These are phyloP conservation scores for Cryptococcus deneoformans DNA, from an alignment of 1,284 basidiomycete species.

Conservation along the genomic window DNA sequence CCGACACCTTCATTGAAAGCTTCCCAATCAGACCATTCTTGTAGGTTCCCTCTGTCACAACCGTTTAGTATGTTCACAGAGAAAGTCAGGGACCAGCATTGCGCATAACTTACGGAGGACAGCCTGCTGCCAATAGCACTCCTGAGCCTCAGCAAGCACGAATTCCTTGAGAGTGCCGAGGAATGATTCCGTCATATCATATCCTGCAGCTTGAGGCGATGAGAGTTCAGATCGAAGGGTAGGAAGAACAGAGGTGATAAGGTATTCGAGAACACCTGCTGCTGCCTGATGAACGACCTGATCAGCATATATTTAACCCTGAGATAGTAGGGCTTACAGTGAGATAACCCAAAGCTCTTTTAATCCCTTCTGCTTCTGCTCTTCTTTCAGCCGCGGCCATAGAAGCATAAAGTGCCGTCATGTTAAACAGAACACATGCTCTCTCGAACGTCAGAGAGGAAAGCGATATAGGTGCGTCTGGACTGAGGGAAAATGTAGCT, in stretches of 20 bases:
- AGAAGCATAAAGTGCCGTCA: slow-evolving; percentile 71
- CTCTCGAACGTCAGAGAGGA: slow-evolving; percentile 77
- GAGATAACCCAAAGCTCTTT: slow-evolving; percentile 64
- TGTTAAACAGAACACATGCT: slow-evolving; percentile 73
- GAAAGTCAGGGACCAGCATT: slow-evolving; percentile 27
- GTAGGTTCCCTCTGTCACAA: slow-evolving; percentile 53
- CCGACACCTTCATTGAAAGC: slow-evolving; percentile 70
- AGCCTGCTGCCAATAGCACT: slow-evolving; percentile 95
- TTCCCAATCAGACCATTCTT: slow-evolving; percentile 86
- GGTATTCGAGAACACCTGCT: slow-evolving; percentile 69
- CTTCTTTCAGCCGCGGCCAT: slow-evolving; percentile 57
- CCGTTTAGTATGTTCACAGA: slow-evolving; percentile 4
- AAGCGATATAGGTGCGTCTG: slow-evolving; percentile 61
- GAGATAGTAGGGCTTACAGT: slow-evolving; percentile 56
- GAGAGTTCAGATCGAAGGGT: slow-evolving; percentile 57
- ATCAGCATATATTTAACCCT: neutral
- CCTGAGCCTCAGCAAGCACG: slow-evolving; percentile 92
- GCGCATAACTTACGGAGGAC: slow-evolving; percentile 62
- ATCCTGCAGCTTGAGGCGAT: slow-evolving; percentile 39
- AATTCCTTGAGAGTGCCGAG: slow-evolving; percentile 67
- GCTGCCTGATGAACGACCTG: slow-evolving; percentile 57
- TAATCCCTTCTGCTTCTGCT: slow-evolving; percentile 68
- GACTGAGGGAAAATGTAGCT: slow-evolving; percentile 52
- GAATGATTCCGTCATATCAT: slow-evolving; percentile 65
- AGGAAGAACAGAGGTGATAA: slow-evolving; percentile 61